These are phyloP conservation scores for Delitschia confertaspora DNA, from an alignment of 495 filamentous ascomycete species.

Conservation along the genomic window DNA sequence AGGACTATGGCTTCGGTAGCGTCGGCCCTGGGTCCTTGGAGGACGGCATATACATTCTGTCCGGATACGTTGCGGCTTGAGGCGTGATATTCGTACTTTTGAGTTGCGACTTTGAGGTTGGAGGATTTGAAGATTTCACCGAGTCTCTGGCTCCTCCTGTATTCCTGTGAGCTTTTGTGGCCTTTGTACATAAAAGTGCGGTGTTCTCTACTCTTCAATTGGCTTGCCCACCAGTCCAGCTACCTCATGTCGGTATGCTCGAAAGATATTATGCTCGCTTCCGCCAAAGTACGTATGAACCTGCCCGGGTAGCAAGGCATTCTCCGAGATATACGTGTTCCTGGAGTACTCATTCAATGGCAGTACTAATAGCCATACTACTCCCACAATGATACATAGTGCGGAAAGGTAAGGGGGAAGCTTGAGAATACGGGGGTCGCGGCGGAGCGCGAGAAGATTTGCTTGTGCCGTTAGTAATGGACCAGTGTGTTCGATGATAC, in stretches of 20 bases:
- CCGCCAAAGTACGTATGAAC: slow-evolving; percentile 96
- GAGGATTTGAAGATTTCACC: slow-evolving; percentile 63
- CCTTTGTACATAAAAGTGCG: no score
- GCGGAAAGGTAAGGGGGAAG: slow-evolving; percentile 75
- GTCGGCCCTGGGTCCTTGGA: slow-evolving; percentile 92
- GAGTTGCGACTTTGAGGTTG: slow-evolving; percentile 76
- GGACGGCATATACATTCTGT: slow-evolving; percentile 87
- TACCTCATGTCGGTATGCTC: slow-evolving; percentile 83
- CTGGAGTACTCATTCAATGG: slow-evolving; percentile 88
- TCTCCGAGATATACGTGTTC: slow-evolving; percentile 92
- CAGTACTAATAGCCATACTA: slow-evolving; percentile 88
- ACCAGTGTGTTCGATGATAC: neutral
- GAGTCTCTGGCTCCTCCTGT: slow-evolving; percentile 48
- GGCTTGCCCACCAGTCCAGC: slow-evolving; percentile 27
- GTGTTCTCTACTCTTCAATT: slow-evolving; percentile 24
- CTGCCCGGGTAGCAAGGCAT: slow-evolving; percentile 89
- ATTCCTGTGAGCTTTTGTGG: slow-evolving; percentile 6
- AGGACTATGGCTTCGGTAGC: slow-evolving; percentile 97
- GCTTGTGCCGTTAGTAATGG: slow-evolving; percentile 7
- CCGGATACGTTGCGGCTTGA: slow-evolving; percentile 65
- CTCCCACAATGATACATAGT: slow-evolving; percentile 77
- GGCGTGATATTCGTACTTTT: slow-evolving; percentile 71
- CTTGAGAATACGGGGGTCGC: slow-evolving; percentile 60
- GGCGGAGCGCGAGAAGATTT: slow-evolving; percentile 43
- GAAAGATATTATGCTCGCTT: slow-evolving; percentile 89